Percentiles rank a stretch among this genome's conserved stretches.
phyloP scores from a whole-genome alignment of 257 asterid species.

The Asclepias syriaca region DNA sequence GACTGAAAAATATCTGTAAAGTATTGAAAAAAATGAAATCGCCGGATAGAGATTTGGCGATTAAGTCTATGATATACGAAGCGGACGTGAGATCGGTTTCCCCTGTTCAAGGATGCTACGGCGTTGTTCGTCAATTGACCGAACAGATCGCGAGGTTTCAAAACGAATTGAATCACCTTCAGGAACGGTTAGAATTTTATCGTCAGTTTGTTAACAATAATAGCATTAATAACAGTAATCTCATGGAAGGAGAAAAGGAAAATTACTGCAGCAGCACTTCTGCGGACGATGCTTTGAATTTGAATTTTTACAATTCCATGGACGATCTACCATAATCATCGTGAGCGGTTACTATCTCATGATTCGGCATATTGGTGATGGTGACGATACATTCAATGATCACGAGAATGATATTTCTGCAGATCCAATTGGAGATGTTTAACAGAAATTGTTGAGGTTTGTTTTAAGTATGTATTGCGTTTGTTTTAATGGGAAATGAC shows the following conservation, averaged over 20 bases:
- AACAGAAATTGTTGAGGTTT: no score
- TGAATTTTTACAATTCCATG: no score
- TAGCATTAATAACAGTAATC: background rate
- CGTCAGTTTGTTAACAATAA: background rate
- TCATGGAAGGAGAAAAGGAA: background rate
- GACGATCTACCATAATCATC: background rate
- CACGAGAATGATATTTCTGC: no score
- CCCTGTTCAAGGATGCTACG: slow-evolving; percentile 42
- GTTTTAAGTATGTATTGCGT: no score
- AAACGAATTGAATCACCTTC: slow-evolving; percentile 17
- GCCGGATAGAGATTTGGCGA: slow-evolving; percentile 14
- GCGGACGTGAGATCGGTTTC: slow-evolving; percentile 28
- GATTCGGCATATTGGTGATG: no score
- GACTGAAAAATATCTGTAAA: slow-evolving; percentile 28
- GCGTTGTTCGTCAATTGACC: background rate
- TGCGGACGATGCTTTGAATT: background rate
- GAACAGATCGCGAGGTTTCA: background rate
- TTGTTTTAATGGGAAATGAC: no score
- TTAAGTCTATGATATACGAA: slow-evolving; percentile 20
- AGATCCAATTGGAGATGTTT: no score
- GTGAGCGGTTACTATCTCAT: no score
- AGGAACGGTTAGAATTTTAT: background rate
- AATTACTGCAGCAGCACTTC: no score
- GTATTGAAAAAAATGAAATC: background rate
- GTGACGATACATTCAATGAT: no score